Percentiles rank a stretch among this genome's conserved stretches.
Evolutionary conservation across 495 filamentous ascomycete species (phyloP).

Genomic region (Penicillium flavigenum): DNA sequence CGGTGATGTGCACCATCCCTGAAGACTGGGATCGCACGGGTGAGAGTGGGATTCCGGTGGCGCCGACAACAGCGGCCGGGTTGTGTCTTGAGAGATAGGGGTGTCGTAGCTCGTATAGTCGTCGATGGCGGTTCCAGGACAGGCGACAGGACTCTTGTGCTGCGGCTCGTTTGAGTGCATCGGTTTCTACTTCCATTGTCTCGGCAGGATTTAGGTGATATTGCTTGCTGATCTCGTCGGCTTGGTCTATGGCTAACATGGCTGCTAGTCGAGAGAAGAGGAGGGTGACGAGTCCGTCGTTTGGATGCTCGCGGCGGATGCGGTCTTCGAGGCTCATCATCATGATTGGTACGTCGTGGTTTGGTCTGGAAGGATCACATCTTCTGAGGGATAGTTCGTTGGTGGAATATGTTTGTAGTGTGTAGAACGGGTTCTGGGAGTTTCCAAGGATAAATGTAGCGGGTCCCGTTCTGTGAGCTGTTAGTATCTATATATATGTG

Average conservation of each 20-base stretch:
- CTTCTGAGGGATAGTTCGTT: conserved; percentile 43
- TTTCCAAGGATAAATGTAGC: conserved; percentile 43
- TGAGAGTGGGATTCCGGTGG: conserved; percentile 61
- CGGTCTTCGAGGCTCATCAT: conserved; percentile 59
- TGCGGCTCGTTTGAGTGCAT: conserved; percentile 61
- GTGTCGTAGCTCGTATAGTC: conserved; percentile 69
- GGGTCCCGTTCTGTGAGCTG: conserved; percentile 28
- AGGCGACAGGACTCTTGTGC: conserved; percentile 71
- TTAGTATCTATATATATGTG: conserved; percentile 19
- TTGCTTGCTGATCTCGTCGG: conserved; percentile 45
- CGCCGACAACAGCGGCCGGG: conserved; percentile 51
- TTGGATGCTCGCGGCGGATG: conserved; percentile 54
- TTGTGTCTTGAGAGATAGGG: conserved; percentile 60
- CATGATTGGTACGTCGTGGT: conserved; percentile 51
- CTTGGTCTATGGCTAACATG: conserved; percentile 66
- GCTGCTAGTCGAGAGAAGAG: conserved; percentile 70
- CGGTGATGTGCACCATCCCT: conserved; percentile 41
- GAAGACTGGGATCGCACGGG: conserved; percentile 45
- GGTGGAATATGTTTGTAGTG: conserved; percentile 43
- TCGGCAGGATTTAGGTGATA: conserved; percentile 44
- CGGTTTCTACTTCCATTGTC: conserved; percentile 50
- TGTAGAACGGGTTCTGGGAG: conserved; percentile 46
- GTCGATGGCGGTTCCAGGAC: conserved; percentile 62
- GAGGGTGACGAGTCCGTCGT: conserved; percentile 70
- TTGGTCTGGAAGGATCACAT: conserved; percentile 37